phyloP scores from a whole-genome alignment of 2,329 filamentous ascomycete genomes.

The Cadophora malorum region DNA sequence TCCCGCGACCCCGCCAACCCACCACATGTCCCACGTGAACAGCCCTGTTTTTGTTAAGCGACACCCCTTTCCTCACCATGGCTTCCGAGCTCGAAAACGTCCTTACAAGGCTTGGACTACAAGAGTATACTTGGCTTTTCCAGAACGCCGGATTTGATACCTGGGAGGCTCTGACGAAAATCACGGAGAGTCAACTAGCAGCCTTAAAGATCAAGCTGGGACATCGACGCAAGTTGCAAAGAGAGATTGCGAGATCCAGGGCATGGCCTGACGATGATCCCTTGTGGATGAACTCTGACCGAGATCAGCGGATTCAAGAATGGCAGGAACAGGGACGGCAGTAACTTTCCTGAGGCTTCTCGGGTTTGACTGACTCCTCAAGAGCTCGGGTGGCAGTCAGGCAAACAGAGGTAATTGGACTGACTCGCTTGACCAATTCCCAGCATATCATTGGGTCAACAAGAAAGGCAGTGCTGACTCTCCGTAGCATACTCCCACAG shows the following conservation, averaged over 20 bases:
- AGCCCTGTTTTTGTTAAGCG: not conserved
- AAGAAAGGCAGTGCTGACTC: too few species aligned
- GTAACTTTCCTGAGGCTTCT: too few species aligned
- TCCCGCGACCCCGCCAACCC: not conserved
- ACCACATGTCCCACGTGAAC: not conserved
- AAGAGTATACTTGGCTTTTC: not conserved
- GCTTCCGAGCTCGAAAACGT: not conserved
- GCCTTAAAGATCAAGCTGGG: not conserved
- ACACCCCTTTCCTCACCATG: not conserved
- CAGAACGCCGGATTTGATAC: not conserved
- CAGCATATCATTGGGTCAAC: too few species aligned
- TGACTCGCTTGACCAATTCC: too few species aligned
- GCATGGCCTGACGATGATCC: not conserved
- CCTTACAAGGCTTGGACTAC: not conserved
- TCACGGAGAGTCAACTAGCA: slow-evolving; percentile 4
- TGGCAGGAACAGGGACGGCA: not conserved
- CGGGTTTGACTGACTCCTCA: too few species aligned
- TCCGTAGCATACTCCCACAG: too few species aligned
- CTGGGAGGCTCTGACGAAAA: slow-evolving; percentile 8
- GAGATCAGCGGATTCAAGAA: not conserved
- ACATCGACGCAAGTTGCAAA: slow-evolving; percentile 1
- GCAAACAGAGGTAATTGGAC: too few species aligned
- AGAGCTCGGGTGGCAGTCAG: too few species aligned
- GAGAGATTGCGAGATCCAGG: slow-evolving; percentile 1
- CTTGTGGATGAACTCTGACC: slow-evolving; percentile 6